A percentile compares a stretch with the other conserved stretches of the same genome.
These are phyloP conservation scores for Neurospora sp. DNA, from an alignment of 495 filamentous ascomycete species.

Conservation along the genomic window DNA sequence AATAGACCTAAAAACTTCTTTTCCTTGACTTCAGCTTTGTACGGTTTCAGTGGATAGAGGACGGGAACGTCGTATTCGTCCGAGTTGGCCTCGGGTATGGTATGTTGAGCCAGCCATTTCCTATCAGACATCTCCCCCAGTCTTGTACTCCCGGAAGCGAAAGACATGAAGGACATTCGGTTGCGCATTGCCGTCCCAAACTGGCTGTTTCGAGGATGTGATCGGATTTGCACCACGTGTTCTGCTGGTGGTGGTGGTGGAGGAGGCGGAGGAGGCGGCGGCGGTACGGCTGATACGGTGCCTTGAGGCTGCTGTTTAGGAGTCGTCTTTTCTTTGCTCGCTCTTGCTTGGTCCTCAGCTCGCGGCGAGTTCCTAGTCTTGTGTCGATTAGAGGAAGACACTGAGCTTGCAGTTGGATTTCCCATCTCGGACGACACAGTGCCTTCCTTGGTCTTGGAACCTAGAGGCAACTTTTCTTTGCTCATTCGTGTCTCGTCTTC, in stretches of 20 bases:
- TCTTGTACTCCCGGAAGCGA: conserved; percentile 25
- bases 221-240: background rate
- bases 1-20: conserved; percentile 21
- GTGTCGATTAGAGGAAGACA: background rate
- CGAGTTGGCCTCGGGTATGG: conserved; percentile 3
- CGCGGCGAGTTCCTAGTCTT: background rate
- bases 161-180: conserved; percentile 21
- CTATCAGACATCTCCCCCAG: conserved; percentile 26
- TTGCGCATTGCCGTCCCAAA: conserved; percentile 6
- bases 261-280: background rate
- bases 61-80: conserved; percentile 22
- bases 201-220: background rate
- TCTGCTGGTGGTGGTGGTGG: background rate
- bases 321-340: background rate
- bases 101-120: conserved; percentile 13
- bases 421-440: background rate
- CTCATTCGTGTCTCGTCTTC: background rate
- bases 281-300: background rate
- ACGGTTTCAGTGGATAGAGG: conserved; percentile 22
- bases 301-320: background rate
- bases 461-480: background rate
- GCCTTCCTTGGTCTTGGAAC: background rate
- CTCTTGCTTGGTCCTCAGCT: background rate
- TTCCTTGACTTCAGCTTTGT: conserved; percentile 17
- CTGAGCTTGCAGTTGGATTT: background rate